Evolutionary conservation across 2,329 filamentous ascomycete species (phyloP).

Genomic region (Colletotrichum graminicola): DNA sequence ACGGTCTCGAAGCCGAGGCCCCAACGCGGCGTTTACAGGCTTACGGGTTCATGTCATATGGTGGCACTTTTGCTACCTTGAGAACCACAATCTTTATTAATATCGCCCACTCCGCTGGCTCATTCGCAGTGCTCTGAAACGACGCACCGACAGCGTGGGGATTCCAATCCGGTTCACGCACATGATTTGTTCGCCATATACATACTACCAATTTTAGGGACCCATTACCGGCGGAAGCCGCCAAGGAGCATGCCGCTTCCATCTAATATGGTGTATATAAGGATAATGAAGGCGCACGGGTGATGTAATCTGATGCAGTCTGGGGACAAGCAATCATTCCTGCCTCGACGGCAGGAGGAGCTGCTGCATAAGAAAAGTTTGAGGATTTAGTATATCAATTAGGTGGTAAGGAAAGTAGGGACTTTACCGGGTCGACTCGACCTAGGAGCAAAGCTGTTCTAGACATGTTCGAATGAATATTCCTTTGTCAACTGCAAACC

Average conservation of each 20-base stretch:
- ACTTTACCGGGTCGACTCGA: background rate
- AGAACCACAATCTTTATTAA: conserved; percentile 25
- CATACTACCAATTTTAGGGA: conserved; percentile 16
- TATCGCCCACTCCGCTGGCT: conserved; percentile 14
- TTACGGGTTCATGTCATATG: conserved; percentile 26
- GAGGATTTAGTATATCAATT: conserved; percentile 8
- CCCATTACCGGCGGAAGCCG: background rate
- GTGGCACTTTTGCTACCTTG: background rate
- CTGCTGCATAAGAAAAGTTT: conserved; percentile 23
- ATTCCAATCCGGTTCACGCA: conserved; percentile 38
- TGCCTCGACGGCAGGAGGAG: conserved; percentile 24
- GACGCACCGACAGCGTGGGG: conserved; percentile 12
- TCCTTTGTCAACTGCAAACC: conserved; percentile 34
- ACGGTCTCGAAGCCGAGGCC: conserved; percentile 16
- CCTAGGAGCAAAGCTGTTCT: conserved; percentile 14
- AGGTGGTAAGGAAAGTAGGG: conserved; percentile 9
- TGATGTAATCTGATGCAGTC: background rate
- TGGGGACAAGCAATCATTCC: background rate
- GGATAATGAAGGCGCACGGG: conserved; percentile 14
- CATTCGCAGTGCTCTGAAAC: background rate
- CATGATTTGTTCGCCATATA: conserved; percentile 39
- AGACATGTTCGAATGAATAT: conserved; percentile 34
- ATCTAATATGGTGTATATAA: conserved; percentile 34
- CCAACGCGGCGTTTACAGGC: conserved; percentile 32
- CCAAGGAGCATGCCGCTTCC: conserved; percentile 8